Evolutionary conservation across 2,329 filamentous ascomycete species (phyloP).

Genomic region (Sarocladium kiliense): DNA sequence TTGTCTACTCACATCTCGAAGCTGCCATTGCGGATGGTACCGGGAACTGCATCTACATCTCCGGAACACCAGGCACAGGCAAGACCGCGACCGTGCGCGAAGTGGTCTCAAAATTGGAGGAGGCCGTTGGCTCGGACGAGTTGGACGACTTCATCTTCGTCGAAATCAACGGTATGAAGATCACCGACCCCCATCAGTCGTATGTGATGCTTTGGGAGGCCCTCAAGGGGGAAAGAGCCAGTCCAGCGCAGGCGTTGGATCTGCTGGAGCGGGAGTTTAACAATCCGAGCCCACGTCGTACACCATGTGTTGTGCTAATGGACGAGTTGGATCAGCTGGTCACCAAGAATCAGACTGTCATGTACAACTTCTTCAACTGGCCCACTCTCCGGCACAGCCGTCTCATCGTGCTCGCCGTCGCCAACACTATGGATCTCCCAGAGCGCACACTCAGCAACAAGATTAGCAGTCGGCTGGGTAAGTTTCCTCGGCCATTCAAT

Average conservation of each 20-base stretch:
- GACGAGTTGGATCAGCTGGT: conserved; percentile 97
- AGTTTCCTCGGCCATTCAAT: too few relatives aligned
- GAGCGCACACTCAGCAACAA: conserved; percentile 97
- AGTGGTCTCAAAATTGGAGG: conserved; percentile 82
- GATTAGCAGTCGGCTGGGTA: conserved; percentile 81
- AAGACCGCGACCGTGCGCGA: conserved; percentile 97
- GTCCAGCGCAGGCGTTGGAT: conserved; percentile 84
- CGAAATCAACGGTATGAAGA: conserved; percentile 99
- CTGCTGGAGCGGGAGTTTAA: conserved; percentile 90
- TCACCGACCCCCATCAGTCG: conserved; percentile 94
- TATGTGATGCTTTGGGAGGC: conserved; percentile 96
- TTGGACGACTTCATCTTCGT: conserved; percentile 98
- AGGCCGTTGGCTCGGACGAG: conserved; percentile 83
- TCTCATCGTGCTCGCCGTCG: conserved; percentile 92
- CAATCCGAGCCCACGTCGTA: conserved; percentile 80
- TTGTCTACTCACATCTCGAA: conserved; percentile 90
- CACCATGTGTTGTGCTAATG: conserved; percentile 96
- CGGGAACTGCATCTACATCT: conserved; percentile 97
- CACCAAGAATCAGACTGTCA: conserved; percentile 97
- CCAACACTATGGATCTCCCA: conserved; percentile 97
- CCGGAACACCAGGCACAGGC: conserved; percentile 94
- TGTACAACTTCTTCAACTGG: conserved; percentile 99
- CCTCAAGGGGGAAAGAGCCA: conserved; percentile 86
- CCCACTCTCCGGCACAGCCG: conserved; percentile 85
- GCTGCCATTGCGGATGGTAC: conserved; percentile 90